Percentiles rank a stretch among this genome's conserved stretches.
phyloP scores from a whole-genome alignment of 1,284 basidiomycete species.

The Irpex sp. region DNA sequence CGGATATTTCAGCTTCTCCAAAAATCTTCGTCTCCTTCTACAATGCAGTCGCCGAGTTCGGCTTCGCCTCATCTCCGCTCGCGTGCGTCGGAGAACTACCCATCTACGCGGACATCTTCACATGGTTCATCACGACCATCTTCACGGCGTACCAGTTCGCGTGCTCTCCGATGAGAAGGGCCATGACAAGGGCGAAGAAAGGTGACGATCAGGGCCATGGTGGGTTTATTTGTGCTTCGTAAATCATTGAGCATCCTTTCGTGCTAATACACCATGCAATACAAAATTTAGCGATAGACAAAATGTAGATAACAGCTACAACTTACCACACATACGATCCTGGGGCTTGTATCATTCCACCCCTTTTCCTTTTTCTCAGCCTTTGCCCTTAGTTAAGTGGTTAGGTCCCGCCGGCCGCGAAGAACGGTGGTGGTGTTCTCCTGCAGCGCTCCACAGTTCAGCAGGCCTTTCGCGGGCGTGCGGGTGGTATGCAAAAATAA shows the following conservation, averaged over 20 bases:
- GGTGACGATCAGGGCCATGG: conserved; percentile 11
- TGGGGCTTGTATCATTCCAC: conserved; percentile 41
- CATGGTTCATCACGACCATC: conserved; percentile 67
- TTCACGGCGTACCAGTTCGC: conserved; percentile 82
- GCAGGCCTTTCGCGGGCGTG: conserved; percentile 56
- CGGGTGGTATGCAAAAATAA: conserved; percentile 41
- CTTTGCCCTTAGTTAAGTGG: conserved; percentile 23
- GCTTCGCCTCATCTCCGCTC: conserved; percentile 28
- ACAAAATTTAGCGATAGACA: neutral
- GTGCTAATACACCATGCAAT: neutral
- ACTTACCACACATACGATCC: conserved; percentile 30
- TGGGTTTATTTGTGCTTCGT: conserved; percentile 8
- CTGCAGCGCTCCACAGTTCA: conserved; percentile 49
- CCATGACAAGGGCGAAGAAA: conserved; percentile 25
- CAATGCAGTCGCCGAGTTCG: neutral
- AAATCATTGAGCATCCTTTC: conserved; percentile 11
- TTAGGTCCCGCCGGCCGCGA: conserved; percentile 23
- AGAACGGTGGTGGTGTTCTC: conserved; percentile 55
- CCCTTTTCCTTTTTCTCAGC: conserved; percentile 41
- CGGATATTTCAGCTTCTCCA: conserved; percentile 78
- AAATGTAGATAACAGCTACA: no score
- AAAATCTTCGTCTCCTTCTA: conserved; percentile 78
- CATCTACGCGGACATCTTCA: conserved; percentile 26
- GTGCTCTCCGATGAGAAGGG: conserved; percentile 61
- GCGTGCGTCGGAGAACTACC: no score